Evolutionary conservation across 768 basidiomycete species (phyloP).

Genomic region (Podaxis rugospora): DNA sequence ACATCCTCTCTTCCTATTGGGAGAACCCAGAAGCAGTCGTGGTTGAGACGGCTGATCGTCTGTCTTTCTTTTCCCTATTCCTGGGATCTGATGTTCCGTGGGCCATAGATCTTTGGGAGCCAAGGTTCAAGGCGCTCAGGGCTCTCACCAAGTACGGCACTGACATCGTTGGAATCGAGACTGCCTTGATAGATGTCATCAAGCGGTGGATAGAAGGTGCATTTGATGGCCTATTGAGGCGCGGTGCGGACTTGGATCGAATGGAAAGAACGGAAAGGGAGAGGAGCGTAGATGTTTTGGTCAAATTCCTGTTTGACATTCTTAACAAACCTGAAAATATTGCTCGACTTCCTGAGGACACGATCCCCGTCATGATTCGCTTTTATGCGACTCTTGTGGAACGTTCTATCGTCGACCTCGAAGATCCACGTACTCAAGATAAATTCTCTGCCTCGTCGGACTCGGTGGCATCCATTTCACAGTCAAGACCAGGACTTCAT

Average conservation of each 20-base stretch:
- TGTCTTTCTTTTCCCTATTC: constrained; percentile 65
- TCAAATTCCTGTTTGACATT: constrained; percentile 50
- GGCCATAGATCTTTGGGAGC: constrained; percentile 68
- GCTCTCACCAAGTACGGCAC: constrained; percentile 58
- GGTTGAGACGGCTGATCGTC: constrained; percentile 51
- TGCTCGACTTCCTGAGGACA: constrained; percentile 57
- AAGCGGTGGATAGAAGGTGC: constrained; percentile 65
- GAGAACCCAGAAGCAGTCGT: constrained; percentile 48
- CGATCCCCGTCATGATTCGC: constrained; percentile 48
- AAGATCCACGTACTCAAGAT: constrained; percentile 14
- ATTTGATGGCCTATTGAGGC: constrained; percentile 45
- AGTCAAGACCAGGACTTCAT: constrained; percentile 5
- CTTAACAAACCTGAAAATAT: constrained; percentile 48
- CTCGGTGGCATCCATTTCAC: constrained; percentile 4
- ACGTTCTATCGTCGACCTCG: constrained; percentile 38
- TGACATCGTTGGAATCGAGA: constrained; percentile 64
- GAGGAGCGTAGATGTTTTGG: constrained; percentile 57
- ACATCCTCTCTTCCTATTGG: constrained; percentile 67
- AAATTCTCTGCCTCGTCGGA: constrained; percentile 31
- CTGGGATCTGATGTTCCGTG: constrained; percentile 42
- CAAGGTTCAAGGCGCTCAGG: constrained; percentile 61
- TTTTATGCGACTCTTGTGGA: constrained; percentile 62
- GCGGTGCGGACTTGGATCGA: constrained; percentile 29
- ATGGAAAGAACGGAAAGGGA: constrained; percentile 54
- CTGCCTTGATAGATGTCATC: constrained; percentile 47